Evolutionary conservation across 1,139 yeast species (phyloP), one percentile per base, ranked within the genome.

Genomic region (Taphrina sp.): DNA sequence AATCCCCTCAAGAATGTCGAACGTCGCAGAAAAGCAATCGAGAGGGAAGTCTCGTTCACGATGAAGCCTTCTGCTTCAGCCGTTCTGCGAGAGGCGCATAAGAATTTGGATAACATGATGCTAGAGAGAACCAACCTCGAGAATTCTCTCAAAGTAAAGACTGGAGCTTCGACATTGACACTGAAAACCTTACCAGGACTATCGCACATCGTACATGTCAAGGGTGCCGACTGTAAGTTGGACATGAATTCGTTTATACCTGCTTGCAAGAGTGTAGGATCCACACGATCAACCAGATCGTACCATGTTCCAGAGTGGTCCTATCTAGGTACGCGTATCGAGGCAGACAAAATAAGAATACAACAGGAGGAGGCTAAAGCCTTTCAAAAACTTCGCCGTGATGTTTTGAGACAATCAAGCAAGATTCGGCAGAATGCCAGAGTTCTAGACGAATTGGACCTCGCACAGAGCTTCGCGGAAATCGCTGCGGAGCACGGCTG

Each of bases 381-480:
- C 12, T 68, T 83, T 2, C 70, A 73, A 0, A 66, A 66, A 2
- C 68, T 83, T 31, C 70, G 78, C 33, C 58, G 58, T 1, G 65
- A 70, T 31, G 74, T 80, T 0, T 45, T 80, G 1, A 67, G 67
- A 0, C 62, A 69, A 31, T 70, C 76, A 14, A 64, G 72, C 0
- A 68, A 67, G 2, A 71, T 83, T n/a, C 72, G 87, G 34, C 62
- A 66, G 36, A 69, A 76, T 58, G 69, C 81, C 60, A 65, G 72
- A 53, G 64, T 75, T 46, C 71, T 83, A 24, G 96, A 88, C 61
- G 77, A 77, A 58, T 65, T 90, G 5, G 98, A 92, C 68, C 81
- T 85, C 0, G 74, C 85, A 0, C 70, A 81, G 5, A 83, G 95
- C 0, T 86, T 92, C 69, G 83, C 95, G 0, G 70, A 72, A 0